Percentiles rank a stretch among this genome's conserved stretches.
Conservation (phyloP, 2,329 filamentous ascomycete genomes). For the Botryotinia calthae region DNA sequence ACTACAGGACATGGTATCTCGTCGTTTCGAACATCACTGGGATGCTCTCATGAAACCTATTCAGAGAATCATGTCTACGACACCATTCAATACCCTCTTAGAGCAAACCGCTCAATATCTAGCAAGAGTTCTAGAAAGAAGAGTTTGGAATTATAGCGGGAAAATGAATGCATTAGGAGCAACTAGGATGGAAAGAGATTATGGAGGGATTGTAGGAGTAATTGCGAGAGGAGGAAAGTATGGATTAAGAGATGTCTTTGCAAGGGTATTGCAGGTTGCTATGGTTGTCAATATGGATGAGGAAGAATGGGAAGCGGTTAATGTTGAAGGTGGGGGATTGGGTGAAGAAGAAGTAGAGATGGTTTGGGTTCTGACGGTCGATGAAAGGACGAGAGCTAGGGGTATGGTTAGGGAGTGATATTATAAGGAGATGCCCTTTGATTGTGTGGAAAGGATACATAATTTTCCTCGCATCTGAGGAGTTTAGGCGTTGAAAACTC, state of each 20-base stretch:
- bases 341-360: constrained; percentile 60
- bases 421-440: neutral
- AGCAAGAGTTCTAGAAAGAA: constrained; percentile 73
- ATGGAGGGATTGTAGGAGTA: constrained; percentile 68
- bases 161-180: constrained; percentile 76
- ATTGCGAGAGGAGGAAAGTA: constrained; percentile 71
- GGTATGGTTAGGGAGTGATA: constrained; percentile 53
- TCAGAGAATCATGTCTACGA: constrained; percentile 75
- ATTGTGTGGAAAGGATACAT: neutral
- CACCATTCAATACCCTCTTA: constrained; percentile 73
- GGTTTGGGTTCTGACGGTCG: constrained; percentile 67
- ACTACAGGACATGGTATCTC: constrained; percentile 65
- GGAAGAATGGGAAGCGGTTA: constrained; percentile 86
- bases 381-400: constrained; percentile 72
- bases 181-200: constrained; percentile 78
- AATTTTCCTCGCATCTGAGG: neutral
- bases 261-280: constrained; percentile 73
- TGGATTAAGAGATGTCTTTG: constrained; percentile 72
- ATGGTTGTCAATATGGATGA: constrained; percentile 93
- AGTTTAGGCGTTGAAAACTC: neutral
- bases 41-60: constrained; percentile 81
- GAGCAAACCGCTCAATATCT: constrained; percentile 18
- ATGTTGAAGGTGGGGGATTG: constrained; percentile 37
- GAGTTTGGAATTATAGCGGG: constrained; percentile 77
- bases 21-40: constrained; percentile 83